Conservation (phyloP, 768 basidiomycete genomes). For the Psilocybe cubensis region DNA sequence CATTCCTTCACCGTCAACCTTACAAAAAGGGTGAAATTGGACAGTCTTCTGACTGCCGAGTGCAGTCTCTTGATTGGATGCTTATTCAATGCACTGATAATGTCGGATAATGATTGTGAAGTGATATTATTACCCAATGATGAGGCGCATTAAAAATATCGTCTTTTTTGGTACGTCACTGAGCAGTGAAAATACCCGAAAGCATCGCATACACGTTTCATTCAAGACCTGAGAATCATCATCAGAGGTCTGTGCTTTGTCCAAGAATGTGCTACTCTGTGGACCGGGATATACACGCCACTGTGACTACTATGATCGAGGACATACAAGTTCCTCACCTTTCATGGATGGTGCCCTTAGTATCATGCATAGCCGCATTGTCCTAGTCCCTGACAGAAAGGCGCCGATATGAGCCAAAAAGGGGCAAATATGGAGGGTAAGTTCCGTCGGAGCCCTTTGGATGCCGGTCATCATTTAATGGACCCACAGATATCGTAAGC, state of each 20-base stretch:
- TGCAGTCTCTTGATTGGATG: too few species aligned
- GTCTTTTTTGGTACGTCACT: too few species aligned
- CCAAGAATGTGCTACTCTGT: not conserved
- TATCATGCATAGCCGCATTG: not conserved
- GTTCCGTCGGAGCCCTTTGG: not conserved
- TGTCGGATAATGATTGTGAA: too few species aligned
- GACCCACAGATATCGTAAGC: not conserved
- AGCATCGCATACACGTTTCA: not conserved
- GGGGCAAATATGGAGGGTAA: not conserved
- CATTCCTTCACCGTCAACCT: too few species aligned
- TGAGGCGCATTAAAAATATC: too few species aligned
- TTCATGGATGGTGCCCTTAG: not conserved
- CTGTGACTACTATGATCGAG: not conserved
- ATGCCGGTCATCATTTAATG: not conserved
- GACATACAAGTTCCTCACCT: not conserved
- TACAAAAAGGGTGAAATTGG: too few species aligned
- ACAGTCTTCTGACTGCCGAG: too few species aligned
- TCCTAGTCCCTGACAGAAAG: not conserved
- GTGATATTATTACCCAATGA: too few species aligned
- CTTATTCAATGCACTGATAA: too few species aligned
- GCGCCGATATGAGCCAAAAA: not conserved
- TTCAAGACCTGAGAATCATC: not conserved
- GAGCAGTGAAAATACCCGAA: not conserved
- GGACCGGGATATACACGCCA: not conserved
- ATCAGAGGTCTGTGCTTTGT: not conserved